Base-by-base conservation (phyloP, 2,329 filamentous ascomycete species). In the Fonsecaea pugnacius region DNA sequence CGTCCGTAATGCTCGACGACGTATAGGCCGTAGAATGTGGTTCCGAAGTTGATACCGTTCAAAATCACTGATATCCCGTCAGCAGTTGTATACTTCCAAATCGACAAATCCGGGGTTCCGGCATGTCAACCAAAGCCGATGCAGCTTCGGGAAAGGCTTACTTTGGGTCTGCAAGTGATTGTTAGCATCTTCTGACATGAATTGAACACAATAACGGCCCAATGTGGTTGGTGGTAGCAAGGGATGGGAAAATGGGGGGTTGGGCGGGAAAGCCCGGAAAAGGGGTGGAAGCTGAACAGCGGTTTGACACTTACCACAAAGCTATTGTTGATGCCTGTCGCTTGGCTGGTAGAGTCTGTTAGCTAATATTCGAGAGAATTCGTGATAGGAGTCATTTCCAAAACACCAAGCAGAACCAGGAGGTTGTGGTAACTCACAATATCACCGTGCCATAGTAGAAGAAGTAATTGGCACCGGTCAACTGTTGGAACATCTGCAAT, bases 1-100 rank as follows among this genome's bases (percentile, higher is more conserved):
- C 92, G 91, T 70, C 92, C 92, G 70, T 92, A 85, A 72, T 82
- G 85, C 82, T 96, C 92, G 68, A 96, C 88, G 21, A 89, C 89
- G 80, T 84, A 96, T 85, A 96, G 96, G 40, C 92, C 95, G 72
- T 96, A 78, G 1, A 92, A 92, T 0, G 92, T 96, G 43, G 90
- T 93, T 78, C 79, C 84, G 67, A 95, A 91, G 80, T 96, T 96
- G 82, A 96, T 91, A 57, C 95, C 85, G 68, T 90, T 95, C 77
- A 91, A 93, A 80, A 96, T 85, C 75, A 96, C 84, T 65, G 88
- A 89, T 74, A 94, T 92, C 12, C 9, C 24, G 43, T 48, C 21
- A 48, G 43, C 9, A 48, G 9, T 24, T 48, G 43, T 27, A 27
- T 48, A 48, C 8, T 3, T 4, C 18, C 10, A 10, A 48, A 48